Base-by-base conservation (phyloP, 331 rosid genomes). In the Quercus phellos region DNA sequence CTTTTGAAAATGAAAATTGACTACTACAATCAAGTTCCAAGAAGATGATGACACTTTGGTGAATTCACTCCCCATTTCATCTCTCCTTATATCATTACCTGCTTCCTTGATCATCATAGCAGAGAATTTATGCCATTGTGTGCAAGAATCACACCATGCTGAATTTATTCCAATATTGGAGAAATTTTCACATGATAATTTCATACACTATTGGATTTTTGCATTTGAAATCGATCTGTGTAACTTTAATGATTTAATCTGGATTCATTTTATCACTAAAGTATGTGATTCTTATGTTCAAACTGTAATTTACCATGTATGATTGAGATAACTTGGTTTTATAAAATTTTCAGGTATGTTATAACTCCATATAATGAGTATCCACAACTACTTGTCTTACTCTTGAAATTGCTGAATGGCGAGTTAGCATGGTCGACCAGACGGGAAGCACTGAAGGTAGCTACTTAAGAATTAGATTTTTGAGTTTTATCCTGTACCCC, bases 361-460 rank as follows among this genome's bases (percentile, higher is more conserved):
- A 94, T 94, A 84, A 90, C 98, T 80, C 99, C 99, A 21, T 94
- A 94, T 82, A 94, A 87, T 67, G 99, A 92, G 89, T 94, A 91
- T 75, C 97, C 97, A 1, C 89, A 22, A 59, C 83, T 94, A 78
- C 99, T 94, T 78, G 95, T 95, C 82, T 84, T 92, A 42, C 93
- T 94, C 68, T 88, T 94, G 85, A 94, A 94, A 85, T 86, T 94
- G 84, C 86, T 94, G 78, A 92, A 92, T 83, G 98, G 99, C 24
- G 98, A 92, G 84, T 85, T 94, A 54, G 90, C 91, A 19, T 94
- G 99, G 99, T 92, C 99, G 74, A 94, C 99, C 26, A 91, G 99
- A 78, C 96, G 99, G 6, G 98, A 94, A 92, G 99, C 85, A 51
- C 84, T 94, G 70, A 94, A 94, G 99, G 99, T 94, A 84, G 73